A percentile compares a stretch with the other conserved stretches of the same genome.
These are phyloP conservation scores for Aureobasidium sp. DNA, from an alignment of 2,329 filamentous ascomycete genomes.

Conservation along the genomic window DNA sequence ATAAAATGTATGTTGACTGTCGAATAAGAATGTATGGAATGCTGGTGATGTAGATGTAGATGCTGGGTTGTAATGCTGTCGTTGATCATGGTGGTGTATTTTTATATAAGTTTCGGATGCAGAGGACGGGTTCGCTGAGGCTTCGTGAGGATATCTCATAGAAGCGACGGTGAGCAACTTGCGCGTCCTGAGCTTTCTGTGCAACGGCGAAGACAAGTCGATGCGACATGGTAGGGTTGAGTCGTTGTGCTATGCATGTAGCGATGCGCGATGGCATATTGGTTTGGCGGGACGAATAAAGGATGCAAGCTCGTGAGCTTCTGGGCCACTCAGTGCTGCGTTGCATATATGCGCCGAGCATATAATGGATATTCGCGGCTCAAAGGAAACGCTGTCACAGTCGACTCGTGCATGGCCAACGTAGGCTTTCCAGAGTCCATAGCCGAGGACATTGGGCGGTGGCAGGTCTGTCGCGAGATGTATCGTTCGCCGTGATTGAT, in stretches of 20 bases:
- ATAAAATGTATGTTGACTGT: neutral
- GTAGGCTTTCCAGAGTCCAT: too few relatives aligned
- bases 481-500: neutral
- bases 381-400: too few relatives aligned
- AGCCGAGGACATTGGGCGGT: neutral
- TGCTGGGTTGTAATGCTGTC: neutral
- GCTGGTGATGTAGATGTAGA: neutral
- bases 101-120: neutral
- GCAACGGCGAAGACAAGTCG: neutral
- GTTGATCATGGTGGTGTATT: neutral
- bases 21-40: neutral
- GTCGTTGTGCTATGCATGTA: neutral
- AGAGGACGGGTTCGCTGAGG: neutral
- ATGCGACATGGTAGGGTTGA: neutral
- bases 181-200: neutral
- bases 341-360: neutral
- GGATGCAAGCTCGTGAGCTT: too few relatives aligned
- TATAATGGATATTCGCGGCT: too few relatives aligned
- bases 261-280: neutral
- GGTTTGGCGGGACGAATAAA: too few relatives aligned
- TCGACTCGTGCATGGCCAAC: neutral
- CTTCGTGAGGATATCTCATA: neutral
- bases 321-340: too few relatives aligned
- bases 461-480: neutral
- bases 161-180: neutral